phyloP scores from a whole-genome alignment of 2,329 filamentous ascomycete species.

The Fusarium multiceps region DNA sequence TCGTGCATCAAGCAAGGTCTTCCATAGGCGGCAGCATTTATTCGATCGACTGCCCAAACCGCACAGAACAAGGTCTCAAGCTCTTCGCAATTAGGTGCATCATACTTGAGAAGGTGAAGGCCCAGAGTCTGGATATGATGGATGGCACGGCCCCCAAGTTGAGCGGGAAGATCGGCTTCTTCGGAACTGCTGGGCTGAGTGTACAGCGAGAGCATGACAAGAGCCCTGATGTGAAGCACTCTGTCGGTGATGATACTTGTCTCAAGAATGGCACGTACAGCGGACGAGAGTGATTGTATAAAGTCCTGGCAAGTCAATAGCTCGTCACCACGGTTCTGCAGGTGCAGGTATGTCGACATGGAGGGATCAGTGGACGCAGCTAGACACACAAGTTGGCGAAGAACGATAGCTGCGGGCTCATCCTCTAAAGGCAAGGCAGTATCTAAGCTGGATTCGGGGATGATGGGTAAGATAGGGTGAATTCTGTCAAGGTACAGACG shows the following conservation, averaged over 20 bases:
- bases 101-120: slow-evolving; percentile 61
- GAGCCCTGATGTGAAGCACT: slow-evolving; percentile 65
- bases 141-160: slow-evolving; percentile 64
- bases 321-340: slow-evolving; percentile 53
- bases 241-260: slow-evolving; percentile 65
- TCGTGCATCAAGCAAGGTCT: slow-evolving; percentile 70
- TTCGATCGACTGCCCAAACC: slow-evolving; percentile 69
- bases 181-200: slow-evolving; percentile 65
- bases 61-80: slow-evolving; percentile 66
- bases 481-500: slow-evolving; percentile 63
- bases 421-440: slow-evolving; percentile 33
- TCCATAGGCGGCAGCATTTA: slow-evolving; percentile 70
- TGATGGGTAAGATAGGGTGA: slow-evolving; percentile 65
- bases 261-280: slow-evolving; percentile 62
- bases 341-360: slow-evolving; percentile 57
- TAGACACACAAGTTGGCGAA: slow-evolving; percentile 66
- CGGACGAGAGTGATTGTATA: slow-evolving; percentile 59
- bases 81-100: slow-evolving; percentile 55
- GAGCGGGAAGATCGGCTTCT: slow-evolving; percentile 65
- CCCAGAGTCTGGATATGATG: slow-evolving; percentile 68
- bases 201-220: slow-evolving; percentile 68
- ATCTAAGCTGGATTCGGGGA: slow-evolving; percentile 54
- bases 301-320: slow-evolving; percentile 61
- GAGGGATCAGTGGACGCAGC: slow-evolving; percentile 64
- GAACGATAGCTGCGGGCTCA: slow-evolving; percentile 55